Evolutionary conservation across 352 stramenopile species (phyloP), one percentile per base, ranked within the genome.

Genomic region (Phytophthora palmivora): DNA sequence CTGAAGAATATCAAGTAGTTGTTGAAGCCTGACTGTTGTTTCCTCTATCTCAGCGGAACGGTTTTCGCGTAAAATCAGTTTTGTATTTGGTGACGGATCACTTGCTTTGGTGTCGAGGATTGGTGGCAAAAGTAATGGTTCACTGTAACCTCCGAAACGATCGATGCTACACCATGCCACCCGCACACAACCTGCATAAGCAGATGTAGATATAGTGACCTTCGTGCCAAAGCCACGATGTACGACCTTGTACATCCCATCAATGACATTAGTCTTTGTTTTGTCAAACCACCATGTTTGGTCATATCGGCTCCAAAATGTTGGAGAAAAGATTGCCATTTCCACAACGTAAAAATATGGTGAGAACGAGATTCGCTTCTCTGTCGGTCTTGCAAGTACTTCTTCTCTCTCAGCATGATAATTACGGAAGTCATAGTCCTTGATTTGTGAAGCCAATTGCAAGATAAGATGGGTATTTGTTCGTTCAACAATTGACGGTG

Each of bases 271-370:
- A 0, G 84, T 77, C 46, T 90, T 85, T 8, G 78, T 88, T 63
- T 89, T 88, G 46, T 92, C 76, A 51, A 94, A 94, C 82, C 84
- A 94, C 82, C 84, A 92, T 15, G 82, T 88, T 36, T 71, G 76
- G 39, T 92, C 84, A 58, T 94, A 94, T 14, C 84, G 75, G 9
- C 72, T 48, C 84, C 84, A 94, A 53, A 92, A 94, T 4, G 82
- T 86, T 55, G 80, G 60, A 4, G 77, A 78, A 55, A 92, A 94
- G 0, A 54, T 61, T 5, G 82, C 84, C 21, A 91, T 51, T 53
- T 94, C 82, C 8, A 94, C 72, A 8, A 87, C 51, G 45, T 79
- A 90, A 50, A 80, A 89, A 24, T 86, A 88, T 6, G 81, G 79
- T 2, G 68, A 62, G 15, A 67, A 59, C 6, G 15, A 9, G 0